Evolutionary conservation across 108 stramenopile species (phyloP), one percentile per base, ranked within the genome.

Genomic region (Cyclotella sp.): DNA sequence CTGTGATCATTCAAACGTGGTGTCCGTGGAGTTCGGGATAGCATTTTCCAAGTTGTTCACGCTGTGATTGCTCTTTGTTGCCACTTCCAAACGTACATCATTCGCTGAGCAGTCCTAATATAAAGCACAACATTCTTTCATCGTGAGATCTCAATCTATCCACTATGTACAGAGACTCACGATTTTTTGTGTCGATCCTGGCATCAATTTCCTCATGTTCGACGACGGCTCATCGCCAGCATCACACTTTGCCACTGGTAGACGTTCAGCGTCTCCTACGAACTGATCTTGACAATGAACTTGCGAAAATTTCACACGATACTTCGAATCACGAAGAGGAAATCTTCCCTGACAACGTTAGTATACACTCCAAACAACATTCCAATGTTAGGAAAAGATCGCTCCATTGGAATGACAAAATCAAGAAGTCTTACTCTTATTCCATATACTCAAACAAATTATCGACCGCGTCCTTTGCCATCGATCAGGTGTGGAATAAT

Each of bases 231-330:
- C 21, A 12, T 24, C 55, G 22, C 2, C 55, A 19, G 22, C 55
- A 55, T 22, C 22, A 55, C 24, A 24, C 28, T 44, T 29, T 79
- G 11, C 46, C 68, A 26, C 70, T 82, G 27, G 28, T 9, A 45
- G 70, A 76, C 52, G 71, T 71, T 59, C 81, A 82, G 47, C 4
- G 64, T 29, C n/a, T 82, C 47, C 54, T 82, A 13, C 73, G 75
- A 53, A 76, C 81, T 19, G 68, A 68, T 53, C 75, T 82, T 11
- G 81, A 82, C 41, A 68, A 61, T 51, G 81, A 82, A 63, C 64
- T 82, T 30, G 70, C 51, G 9, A 82, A 62, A 54, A 82, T 82
- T 34, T 13, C 43, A 58, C 64, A 64, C 45, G 64, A 40, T 52
- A n/a, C 53, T 19, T 41, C 41, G 16, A 72, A 43, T 40, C 19